phyloP scores from a whole-genome alignment of 2,329 filamentous ascomycete species.

The Trichoderma sp. region DNA sequence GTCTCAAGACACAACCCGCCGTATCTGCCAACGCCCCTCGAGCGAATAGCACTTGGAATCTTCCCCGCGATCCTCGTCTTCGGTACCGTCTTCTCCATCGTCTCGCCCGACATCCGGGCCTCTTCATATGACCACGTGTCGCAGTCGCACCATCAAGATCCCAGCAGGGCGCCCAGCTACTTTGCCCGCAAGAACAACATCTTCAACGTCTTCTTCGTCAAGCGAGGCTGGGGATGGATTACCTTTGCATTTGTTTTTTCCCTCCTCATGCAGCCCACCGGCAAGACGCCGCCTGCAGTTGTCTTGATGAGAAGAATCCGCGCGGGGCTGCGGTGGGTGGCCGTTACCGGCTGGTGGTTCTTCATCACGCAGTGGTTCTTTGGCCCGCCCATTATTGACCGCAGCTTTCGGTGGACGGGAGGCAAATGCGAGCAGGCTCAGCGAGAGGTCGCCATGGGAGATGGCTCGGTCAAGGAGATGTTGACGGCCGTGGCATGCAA shows the following conservation, averaged over 20 bases:
- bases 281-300: conserved; percentile 31
- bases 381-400: conserved; percentile 83
- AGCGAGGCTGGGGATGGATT: conserved; percentile 91
- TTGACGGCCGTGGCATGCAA: conserved; percentile 79
- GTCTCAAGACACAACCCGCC: conserved; percentile 47
- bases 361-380: conserved; percentile 96
- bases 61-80: conserved; percentile 79
- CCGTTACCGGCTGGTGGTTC: conserved; percentile 77
- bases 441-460: conserved; percentile 45
- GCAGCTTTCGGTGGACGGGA: conserved; percentile 82
- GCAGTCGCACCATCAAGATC: conserved; percentile 61
- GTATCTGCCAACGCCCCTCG: conserved; percentile 66
- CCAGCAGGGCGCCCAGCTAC: conserved; percentile 67
- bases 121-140: conserved; percentile 58
- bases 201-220: conserved; percentile 91
- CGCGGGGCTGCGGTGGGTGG: conserved; percentile 64
- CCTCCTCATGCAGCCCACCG: conserved; percentile 61
- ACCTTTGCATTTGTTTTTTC: conserved; percentile 71
- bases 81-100: conserved; percentile 73
- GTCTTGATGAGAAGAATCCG: conserved; percentile 43
- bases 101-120: conserved; percentile 69
- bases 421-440: conserved; percentile 69
- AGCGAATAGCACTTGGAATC: conserved; percentile 60
- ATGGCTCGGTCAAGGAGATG: conserved; percentile 47
- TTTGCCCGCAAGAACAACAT: conserved; percentile 93